Evolutionary conservation across 2,329 filamentous ascomycete species (phyloP), one percentile per base, ranked within the genome.

Genomic region (Penicillium sp.): DNA sequence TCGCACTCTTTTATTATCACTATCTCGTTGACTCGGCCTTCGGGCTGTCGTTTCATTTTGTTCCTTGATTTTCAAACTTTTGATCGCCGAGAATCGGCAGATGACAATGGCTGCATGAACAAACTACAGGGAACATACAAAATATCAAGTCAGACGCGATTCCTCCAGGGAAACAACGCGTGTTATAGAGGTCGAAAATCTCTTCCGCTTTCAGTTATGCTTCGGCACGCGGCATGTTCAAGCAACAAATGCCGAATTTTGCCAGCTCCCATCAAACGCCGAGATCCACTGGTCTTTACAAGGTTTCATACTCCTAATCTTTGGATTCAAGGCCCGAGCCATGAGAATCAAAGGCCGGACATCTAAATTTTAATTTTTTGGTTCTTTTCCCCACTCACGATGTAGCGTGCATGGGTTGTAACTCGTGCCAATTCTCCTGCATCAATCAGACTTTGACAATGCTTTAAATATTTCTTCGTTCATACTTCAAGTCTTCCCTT

Each of bases 211-310:
- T 1, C n/a, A 15, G 17, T 9, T 3, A 22, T 7, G 10, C 28
- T 26, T 24, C 49, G n/a, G 30, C 47, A 17, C 7, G 3, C 4
- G 30, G 12, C 49, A 19, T 12, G 5, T 44, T 22, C n/a, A 35
- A 51, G 26, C 22, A 24, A 35, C 49, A 51, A 50, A 51, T 51
- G 28, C 49, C 30, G 49, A 35, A 33, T 12, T 47, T 19, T 19
- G 30, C n/a, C 49, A 19, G 28, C 30, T 22, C 5, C 49, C n/a
- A 35, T 22, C 49, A 35, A 35, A 51, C 4, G 47, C 47, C 30
- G 28, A 12, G 45, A 15, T 26, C 26, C 45, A 30, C 45, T 17
- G 15, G 6, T 30, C 45, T 30, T 30, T 22, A 17, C 9, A 10
- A 28, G 15, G 26, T 3, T 13, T 22, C 13, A n/a, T 12, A 19